These are phyloP conservation scores for Leishmania tarentolae DNA, from an alignment of 208 protist genomes.

Conservation along the genomic window DNA sequence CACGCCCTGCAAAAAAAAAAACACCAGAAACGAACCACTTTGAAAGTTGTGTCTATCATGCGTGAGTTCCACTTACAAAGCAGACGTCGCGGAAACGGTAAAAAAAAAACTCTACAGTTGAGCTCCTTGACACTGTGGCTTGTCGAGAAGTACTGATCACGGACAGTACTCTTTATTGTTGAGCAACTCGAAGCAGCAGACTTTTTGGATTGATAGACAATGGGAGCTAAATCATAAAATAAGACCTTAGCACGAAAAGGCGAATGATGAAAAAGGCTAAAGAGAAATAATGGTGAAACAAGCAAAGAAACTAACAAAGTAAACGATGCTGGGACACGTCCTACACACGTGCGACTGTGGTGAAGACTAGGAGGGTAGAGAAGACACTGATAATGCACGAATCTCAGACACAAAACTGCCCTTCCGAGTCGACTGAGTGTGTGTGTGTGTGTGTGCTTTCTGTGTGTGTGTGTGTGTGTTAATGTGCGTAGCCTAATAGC, in stretches of 20 bases:
- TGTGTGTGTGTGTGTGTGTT: neutral
- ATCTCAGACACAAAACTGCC: neutral
- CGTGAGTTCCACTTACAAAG: neutral
- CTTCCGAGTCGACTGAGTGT: neutral
- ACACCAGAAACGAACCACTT: neutral
- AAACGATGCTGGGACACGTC: neutral
- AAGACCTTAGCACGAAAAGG: neutral
- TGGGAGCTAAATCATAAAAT: constrained; percentile 1
- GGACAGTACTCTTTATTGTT: neutral
- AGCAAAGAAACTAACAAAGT: constrained; percentile 1
- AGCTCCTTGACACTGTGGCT: neutral
- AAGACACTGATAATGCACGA: neutral
- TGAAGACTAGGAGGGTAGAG: neutral
- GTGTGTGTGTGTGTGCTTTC: no score
- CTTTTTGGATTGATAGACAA: neutral
- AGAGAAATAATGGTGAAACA: neutral
- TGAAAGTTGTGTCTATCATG: neutral
- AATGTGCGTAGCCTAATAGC: neutral
- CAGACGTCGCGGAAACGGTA: neutral
- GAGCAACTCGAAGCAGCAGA: neutral
- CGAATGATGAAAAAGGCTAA: neutral
- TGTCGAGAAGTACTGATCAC: neutral
- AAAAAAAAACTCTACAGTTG: constrained; percentile 3
- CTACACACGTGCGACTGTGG: neutral
- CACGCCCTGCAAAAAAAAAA: neutral